Base-by-base conservation (phyloP, 2,329 filamentous ascomycete genomes). In the Colletotrichum sp. region DNA sequence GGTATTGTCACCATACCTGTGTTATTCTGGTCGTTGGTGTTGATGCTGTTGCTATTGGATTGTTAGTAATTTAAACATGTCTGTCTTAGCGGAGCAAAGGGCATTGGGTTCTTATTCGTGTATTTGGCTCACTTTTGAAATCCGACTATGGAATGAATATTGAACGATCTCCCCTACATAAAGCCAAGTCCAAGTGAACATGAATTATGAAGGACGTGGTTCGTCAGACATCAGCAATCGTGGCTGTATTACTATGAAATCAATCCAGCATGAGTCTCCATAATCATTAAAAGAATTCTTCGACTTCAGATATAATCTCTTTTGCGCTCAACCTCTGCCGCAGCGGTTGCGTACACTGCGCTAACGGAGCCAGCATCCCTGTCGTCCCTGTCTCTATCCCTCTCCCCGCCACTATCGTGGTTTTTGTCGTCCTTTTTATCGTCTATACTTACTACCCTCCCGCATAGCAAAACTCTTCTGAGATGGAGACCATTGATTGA, bases 41-140 rank as follows among this genome's bases (percentile, higher is more conserved):
- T n/a, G 5, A 12, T 4, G 10, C 2, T 12, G 18, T n/a, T n/a
- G 9, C 18, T 49, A 9, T 10, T 26, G 24, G 5, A 26, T 26
- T 49, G 18, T 18, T 39, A 36, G 13, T 39, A 18, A 44, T 8
- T 5, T 44, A 10, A 5, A 5, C 16, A 44, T 18, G 16, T 44
- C 16, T 44, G 36, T 6, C 36, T n/a, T 18, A 10, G 13, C 44
- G 2, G 39, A 44, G 8, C 9, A 44, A 10, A 49, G 10, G n/a
- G 6, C 18, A 3, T 12, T 13, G 13, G 2, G 6, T 21, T 0
- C 4, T 13, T 1, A 49, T 21, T n/a, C 10, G 0, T 13, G 9
- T 21, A 49, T 21, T n/a, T 49, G 5, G 39, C 44, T 12, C 10
- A 49, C 18, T 49, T 10, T 12, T 49, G 6, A n/a, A 49, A 7